phyloP scores from a whole-genome alignment of 164 flowering plant genomes.

The Protea cynaroides region DNA sequence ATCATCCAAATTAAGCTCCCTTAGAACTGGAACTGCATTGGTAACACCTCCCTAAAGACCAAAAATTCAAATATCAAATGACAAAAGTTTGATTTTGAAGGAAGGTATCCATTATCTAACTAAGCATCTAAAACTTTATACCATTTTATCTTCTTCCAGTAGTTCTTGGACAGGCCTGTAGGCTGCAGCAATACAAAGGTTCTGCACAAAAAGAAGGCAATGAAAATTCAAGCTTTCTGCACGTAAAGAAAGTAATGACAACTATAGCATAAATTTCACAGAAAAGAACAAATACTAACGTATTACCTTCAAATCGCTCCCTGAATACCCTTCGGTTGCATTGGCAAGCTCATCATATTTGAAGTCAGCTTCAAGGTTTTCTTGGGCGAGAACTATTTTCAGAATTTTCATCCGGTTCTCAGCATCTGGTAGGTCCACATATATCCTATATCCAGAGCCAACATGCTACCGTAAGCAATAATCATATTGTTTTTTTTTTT shows the following conservation, averaged over 20 bases:
- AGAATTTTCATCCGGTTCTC: constrained; percentile 82
- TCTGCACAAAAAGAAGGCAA: constrained; percentile 42
- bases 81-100: background rate
- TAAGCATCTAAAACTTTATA: constrained; percentile 8
- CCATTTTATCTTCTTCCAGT: constrained; percentile 66
- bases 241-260: constrained; percentile 11
- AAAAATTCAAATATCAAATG: background rate
- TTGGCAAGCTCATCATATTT: constrained; percentile 67
- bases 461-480: background rate
- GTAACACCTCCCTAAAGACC: constrained; percentile 34
- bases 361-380: constrained; percentile 59
- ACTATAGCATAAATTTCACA: background rate
- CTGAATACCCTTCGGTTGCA: constrained; percentile 94
- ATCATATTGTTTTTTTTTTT: background rate
- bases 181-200: constrained; percentile 95
- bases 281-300: background rate
- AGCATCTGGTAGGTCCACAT: constrained; percentile 93
- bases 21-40: constrained; percentile 30
- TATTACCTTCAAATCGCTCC: constrained; percentile 92
- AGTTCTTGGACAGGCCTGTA: constrained; percentile 97
- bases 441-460: constrained; percentile 50
- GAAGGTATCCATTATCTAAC: background rate
- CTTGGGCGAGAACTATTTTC: constrained; percentile 68
- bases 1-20: constrained; percentile 73
- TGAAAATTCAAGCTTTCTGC: constrained; percentile 50